Base-by-base conservation (phyloP, 202 grass and related monocot genomes). In the Cymbopogon flexuosus region DNA sequence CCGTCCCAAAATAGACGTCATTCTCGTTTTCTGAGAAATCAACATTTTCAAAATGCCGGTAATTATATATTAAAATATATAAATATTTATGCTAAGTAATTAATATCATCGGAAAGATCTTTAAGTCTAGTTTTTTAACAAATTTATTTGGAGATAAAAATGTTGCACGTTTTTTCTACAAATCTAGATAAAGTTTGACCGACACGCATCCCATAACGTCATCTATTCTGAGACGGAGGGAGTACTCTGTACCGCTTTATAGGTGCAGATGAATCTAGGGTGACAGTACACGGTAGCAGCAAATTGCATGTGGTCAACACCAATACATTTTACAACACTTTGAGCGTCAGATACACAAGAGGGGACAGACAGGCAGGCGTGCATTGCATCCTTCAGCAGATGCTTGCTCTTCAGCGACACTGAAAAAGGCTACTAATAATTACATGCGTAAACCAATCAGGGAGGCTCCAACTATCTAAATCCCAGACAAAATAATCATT, bases 381-480 rank as follows among this genome's bases (percentile, higher is more conserved):
- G 41, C 27, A 27, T 27, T 33, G 31, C 88, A 79, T 35, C 79
- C 64, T 79, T 79, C 79, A 22, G 54, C 46, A 71, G 42, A 43
- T 83, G 68, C 79, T 86, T 83, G 68, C 79, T 86, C 74, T 71
- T 59, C 79, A 19, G 77, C 3, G 18, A 82, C 63, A 87, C 78
- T 24, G 39, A 81, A 70, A 23, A 23, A 71, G 65, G 36, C 80
- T 88, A 88, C 83, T 70, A 80, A 56, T 90, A 80, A 57, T 90
- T 88, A 91, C 87, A 86, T 62, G 67, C 79, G 92, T 84, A 91
- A 90, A 73, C 80, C 66, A 90, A 95, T 89, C 90, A 86, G 79
- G 43, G 84, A 61, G 47, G 66, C 37, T 76, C 79, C 65, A 15
- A 69, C 77, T 81, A 92, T 84, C 86, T 89, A 91, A 89, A 91